A percentile compares a stretch with the other conserved stretches of the same genome.
Evolutionary conservation across 768 basidiomycete species (phyloP).

Genomic region (Rhodotorula paludigena): DNA sequence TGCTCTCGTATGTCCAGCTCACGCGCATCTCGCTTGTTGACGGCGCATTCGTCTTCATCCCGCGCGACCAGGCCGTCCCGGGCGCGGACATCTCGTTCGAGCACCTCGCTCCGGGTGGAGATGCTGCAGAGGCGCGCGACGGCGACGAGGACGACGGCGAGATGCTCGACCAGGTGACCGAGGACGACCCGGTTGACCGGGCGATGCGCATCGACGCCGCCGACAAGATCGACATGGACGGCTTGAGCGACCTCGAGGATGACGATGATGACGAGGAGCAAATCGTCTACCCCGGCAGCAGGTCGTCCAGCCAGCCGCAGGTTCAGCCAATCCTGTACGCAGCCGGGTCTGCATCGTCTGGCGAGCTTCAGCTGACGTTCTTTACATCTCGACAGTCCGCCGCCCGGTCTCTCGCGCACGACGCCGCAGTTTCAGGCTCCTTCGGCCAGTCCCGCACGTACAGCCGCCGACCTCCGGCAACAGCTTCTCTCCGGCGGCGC

Average conservation of each 20-base stretch:
- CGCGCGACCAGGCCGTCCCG: slow-evolving; percentile 1
- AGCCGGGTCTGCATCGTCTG: neutral
- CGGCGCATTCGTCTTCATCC: slow-evolving; percentile 31
- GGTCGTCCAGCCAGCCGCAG: neutral
- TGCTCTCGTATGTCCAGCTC: slow-evolving; percentile 2
- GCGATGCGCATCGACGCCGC: slow-evolving; percentile 57
- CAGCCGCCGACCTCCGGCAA: slow-evolving; percentile 15
- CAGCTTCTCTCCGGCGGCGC: slow-evolving; percentile 1
- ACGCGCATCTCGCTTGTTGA: slow-evolving; percentile 19
- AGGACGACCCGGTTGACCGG: slow-evolving; percentile 70
- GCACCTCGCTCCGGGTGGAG: neutral
- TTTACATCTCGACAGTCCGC: neutral
- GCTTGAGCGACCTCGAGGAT: slow-evolving; percentile 58
- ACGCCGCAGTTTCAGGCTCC: neutral
- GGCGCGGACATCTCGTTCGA: neutral
- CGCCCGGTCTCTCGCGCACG: neutral
- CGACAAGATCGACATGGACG: slow-evolving; percentile 55
- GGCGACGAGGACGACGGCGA: slow-evolving; percentile 53
- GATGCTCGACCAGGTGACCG: slow-evolving; percentile 54
- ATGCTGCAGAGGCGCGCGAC: slow-evolving; percentile 28
- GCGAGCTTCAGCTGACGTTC: neutral
- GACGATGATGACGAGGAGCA: slow-evolving; percentile 62
- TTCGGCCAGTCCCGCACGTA: neutral
- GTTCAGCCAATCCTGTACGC: neutral
- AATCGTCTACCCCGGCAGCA: slow-evolving; percentile 56